These are phyloP conservation scores for Fusarium praegraminearum DNA, from an alignment of 2,329 filamentous ascomycete species.

Conservation along the genomic window DNA sequence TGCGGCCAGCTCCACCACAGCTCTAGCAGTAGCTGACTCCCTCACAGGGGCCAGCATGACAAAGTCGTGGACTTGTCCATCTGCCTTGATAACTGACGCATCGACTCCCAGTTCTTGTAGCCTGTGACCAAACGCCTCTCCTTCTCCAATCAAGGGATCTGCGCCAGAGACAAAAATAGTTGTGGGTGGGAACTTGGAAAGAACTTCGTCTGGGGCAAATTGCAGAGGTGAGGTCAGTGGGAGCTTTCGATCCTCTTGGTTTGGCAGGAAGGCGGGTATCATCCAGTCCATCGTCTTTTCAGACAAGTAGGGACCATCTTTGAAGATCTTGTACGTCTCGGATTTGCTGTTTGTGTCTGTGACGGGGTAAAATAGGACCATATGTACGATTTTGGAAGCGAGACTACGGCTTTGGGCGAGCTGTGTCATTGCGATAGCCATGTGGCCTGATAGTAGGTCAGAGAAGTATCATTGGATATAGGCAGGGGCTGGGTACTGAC, in stretches of 20 bases:
- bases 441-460: constrained; percentile 12
- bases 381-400: constrained; percentile 6
- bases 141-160: constrained; percentile 17
- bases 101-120: constrained; percentile 19
- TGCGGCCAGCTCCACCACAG: constrained; percentile 27
- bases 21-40: constrained; percentile 9
- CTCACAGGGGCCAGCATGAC: constrained; percentile 17
- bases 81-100: constrained; percentile 13
- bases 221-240: constrained; percentile 24
- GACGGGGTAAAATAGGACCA: constrained; percentile 27
- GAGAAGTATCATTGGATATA: rapidly evolving
- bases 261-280: constrained; percentile 15
- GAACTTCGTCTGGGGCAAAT: constrained; percentile 9
- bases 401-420: constrained; percentile 12
- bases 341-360: constrained; percentile 30
- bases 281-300: constrained; percentile 40
- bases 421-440: constrained; percentile 30
- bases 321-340: constrained; percentile 17
- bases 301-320: constrained; percentile 26
- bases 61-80: constrained; percentile 32
- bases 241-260: constrained; percentile 15
- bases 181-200: constrained; percentile 17
- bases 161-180: constrained; percentile 25
- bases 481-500: rapidly evolving
- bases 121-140: constrained; percentile 23